Evolutionary conservation across 768 basidiomycete species (phyloP), one percentile per base, ranked within the genome.

Genomic region (Cubamyces lactineus): DNA sequence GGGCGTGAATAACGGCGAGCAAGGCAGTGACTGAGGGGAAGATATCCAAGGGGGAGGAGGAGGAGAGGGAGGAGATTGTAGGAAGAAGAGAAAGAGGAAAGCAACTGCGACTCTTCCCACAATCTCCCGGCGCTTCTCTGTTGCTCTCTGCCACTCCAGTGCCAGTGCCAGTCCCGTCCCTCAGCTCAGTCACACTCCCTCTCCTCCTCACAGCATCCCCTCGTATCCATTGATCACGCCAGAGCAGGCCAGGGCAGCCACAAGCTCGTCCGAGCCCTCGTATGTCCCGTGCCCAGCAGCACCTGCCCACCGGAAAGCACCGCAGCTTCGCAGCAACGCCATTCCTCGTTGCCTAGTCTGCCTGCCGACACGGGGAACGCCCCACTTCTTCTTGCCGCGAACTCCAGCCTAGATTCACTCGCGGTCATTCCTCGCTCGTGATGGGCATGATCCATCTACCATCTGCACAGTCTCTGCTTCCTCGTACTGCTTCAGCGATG

Each of bases 401-500:
- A 52, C 38, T 12, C 51, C 11, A 52, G 45, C 34, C 51, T 39
- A 39, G 51, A 52, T 9, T 4, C 51, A 43, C 53, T 16, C 56
- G 24, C 26, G 42, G n/a, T 39, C 30, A 26, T 34, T 34, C 56
- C n/a, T 42, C 42, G 12, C 3, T 30, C 57, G 51, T 42, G 48
- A 28, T 30, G n/a, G 7, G 26, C 41, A 19, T 50, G 57, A 51
- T 43, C 16, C 13, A 48, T 49, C 38, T 47, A 34, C 11, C n/a
- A 51, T 52, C 42, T 50, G 57, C 40, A 26, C 48, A 34, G 23
- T 49, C 13, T n/a, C 42, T 41, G 40, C 49, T 34, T 59, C 49
- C 40, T 23, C n/a, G 57, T 50, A 59, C 49, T 21, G 57, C 57
- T 59, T 59, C 41, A 23, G 57, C 57, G 57, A 59, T 59, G 49